Conservation (phyloP, 768 basidiomycete genomes). For the Agrocybe chaxingu region DNA sequence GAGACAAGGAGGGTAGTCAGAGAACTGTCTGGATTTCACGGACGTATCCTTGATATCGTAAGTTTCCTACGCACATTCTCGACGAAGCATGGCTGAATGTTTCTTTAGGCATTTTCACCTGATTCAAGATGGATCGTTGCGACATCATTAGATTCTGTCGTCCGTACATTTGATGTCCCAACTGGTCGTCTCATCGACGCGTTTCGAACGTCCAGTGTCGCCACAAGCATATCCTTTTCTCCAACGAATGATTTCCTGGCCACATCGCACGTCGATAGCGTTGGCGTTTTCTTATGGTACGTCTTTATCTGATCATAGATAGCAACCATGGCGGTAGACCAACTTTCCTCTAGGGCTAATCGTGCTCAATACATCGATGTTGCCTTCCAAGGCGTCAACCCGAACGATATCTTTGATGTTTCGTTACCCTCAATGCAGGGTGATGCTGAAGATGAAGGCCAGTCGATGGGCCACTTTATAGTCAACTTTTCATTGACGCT, state of each 20-base stretch:
- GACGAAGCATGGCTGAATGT: constrained; percentile 3
- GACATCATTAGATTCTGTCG: constrained; percentile 85
- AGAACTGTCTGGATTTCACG: constrained; percentile 81
- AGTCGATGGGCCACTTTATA: constrained; percentile 5
- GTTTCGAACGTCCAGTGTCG: constrained; percentile 83
- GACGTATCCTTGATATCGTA: constrained; percentile 87
- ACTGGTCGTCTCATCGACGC: constrained; percentile 90
- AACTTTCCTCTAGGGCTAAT: constrained; percentile 67
- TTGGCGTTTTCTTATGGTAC: constrained; percentile 96
- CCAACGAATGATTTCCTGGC: constrained; percentile 96
- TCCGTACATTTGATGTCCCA: constrained; percentile 95
- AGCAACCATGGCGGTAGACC: no score
- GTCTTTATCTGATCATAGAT: constrained; percentile 63
- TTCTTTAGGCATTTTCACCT: constrained; percentile 80
- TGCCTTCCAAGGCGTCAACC: constrained; percentile 73
- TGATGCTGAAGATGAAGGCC: constrained; percentile 76
- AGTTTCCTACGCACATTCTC: constrained; percentile 21
- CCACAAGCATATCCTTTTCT: constrained; percentile 89
- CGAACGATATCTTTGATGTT: constrained; percentile 69
- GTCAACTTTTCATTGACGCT: background rate
- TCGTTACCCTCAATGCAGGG: constrained; percentile 85
- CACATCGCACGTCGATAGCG: constrained; percentile 89
- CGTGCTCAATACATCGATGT: constrained; percentile 91
- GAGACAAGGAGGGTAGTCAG: constrained; percentile 87
- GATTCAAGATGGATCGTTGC: constrained; percentile 93